Conservation (phyloP, 371 early-diverging fungal species). For the Conidiobolus incongruus region DNA sequence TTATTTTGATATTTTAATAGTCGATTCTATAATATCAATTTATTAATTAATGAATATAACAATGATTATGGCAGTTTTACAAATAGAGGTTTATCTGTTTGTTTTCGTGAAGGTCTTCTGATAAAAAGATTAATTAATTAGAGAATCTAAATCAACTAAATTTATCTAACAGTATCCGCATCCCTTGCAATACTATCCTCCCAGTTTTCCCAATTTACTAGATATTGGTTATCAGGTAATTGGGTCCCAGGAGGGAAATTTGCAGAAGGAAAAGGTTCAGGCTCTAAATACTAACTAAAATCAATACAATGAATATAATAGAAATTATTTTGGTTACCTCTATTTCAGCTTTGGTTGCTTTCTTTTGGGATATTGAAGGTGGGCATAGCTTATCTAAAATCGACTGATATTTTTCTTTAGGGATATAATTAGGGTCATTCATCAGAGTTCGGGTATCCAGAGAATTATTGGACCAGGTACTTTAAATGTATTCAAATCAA, state of each 20-base stretch:
- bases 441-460: slow-evolving; percentile 4
- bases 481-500: neutral
- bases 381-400: too few relatives aligned
- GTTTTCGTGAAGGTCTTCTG: neutral
- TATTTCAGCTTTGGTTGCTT: slow-evolving; percentile 1
- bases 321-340: neutral
- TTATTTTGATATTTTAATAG: slow-evolving; percentile 20
- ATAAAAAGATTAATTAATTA: neutral
- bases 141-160: neutral
- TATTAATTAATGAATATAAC: too few relatives aligned
- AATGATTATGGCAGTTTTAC: too few relatives aligned
- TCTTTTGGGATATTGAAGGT: slow-evolving; percentile 7
- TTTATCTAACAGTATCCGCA: slow-evolving; percentile 11
- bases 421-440: slow-evolving; percentile 10
- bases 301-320: too few relatives aligned
- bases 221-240: slow-evolving; percentile 17
- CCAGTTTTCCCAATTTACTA: slow-evolving; percentile 56
- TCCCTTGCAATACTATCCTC: slow-evolving; percentile 69
- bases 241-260: slow-evolving; percentile 8
- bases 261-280: slow-evolving; percentile 7
- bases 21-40: neutral
- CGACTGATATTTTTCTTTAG: neutral
- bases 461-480: neutral
- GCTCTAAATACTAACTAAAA: neutral
- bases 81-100: neutral